phyloP scores from a whole-genome alignment of 169 alveolate species.

The Eimeria sp. region DNA sequence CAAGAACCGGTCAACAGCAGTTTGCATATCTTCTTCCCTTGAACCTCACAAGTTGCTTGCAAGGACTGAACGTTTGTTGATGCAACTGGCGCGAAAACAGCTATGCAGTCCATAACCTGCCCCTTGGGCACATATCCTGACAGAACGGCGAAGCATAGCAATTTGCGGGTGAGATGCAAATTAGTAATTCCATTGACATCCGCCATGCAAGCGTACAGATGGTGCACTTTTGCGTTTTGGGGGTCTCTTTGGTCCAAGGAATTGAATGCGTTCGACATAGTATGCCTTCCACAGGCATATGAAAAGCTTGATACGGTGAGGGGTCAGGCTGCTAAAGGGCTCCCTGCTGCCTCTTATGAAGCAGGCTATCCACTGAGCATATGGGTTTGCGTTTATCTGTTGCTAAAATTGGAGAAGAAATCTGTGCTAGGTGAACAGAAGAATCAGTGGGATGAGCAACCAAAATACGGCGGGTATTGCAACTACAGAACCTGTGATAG shows the following conservation, averaged over 20 bases:
- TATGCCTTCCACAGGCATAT: not conserved
- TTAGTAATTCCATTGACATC: too few species aligned
- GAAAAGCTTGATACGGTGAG: not conserved
- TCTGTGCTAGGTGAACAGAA: not conserved
- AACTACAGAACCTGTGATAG: not conserved
- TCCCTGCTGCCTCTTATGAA: not conserved
- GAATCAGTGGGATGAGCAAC: not conserved
- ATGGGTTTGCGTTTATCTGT: not conserved
- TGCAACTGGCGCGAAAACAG: conserved; percentile 51
- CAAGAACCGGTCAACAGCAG: conserved; percentile 92
- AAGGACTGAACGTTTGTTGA: conserved; percentile 32
- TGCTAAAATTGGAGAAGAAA: not conserved
- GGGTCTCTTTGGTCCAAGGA: not conserved
- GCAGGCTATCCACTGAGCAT: not conserved
- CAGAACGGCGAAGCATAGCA: not conserved
- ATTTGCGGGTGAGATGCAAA: not conserved
- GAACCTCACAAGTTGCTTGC: conserved; percentile 77
- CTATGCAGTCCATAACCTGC: conserved; percentile 25
- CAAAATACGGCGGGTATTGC: not conserved
- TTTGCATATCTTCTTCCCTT: conserved; percentile 92
- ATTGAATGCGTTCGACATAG: not conserved
- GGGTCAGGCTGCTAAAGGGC: not conserved
- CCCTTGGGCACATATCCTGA: conserved; percentile 77
- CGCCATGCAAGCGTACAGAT: too few species aligned
- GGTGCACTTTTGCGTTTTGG: not conserved